Base-by-base conservation (phyloP, 352 stramenopile genomes). In the Achlya hypogyna region DNA sequence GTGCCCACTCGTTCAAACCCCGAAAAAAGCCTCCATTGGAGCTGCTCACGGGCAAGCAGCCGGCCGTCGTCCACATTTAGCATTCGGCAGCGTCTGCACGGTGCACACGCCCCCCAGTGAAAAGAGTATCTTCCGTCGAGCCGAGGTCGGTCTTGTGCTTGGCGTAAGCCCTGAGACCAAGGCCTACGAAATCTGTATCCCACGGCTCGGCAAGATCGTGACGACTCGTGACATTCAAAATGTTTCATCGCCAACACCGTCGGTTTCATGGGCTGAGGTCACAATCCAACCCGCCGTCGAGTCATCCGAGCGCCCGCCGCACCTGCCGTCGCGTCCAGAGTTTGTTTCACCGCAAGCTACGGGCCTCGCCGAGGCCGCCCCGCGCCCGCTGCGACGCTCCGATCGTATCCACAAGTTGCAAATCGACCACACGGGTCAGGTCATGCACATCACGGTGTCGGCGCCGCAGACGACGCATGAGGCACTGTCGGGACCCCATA, bases 151-250 rank as follows among this genome's bases (percentile, higher is more conserved):
- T 45, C 38, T 10, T 23, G 49, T 49, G 12, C 31, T 62, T 18
- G 53, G 53, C n/a, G 53, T 62, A 12, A 62, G 29, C n/a, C 20
- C 34, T 4, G 53, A 62, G 34, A 45, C 31, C 12, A 62, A 62
- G n/a, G 53, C 25, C 16, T 62, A 49, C 22, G 18, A 62, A 6
- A n/a, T 62, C 4, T 62, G 35, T 16, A 0, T 62, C 4, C 31
- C 53, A 22, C 10, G 49, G 14, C 53, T 45, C 4, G 5, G 29
- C 20, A 42, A 43, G 12, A 20, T 62, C 53, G 25, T 62, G 12
- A 22, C 18, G n/a, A 47, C 53, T 4, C 25, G 53, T 16, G 8
- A 62, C 31, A n/a, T 62, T n/a, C 53, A 31, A 22, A 62, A 62
- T 32, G 29, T 62, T 12, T 5, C 27, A 5, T 10, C 29, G 5